These are phyloP conservation scores for Gossypium anomalum DNA, from an alignment of 345 rosid genomes.

Conservation along the genomic window DNA sequence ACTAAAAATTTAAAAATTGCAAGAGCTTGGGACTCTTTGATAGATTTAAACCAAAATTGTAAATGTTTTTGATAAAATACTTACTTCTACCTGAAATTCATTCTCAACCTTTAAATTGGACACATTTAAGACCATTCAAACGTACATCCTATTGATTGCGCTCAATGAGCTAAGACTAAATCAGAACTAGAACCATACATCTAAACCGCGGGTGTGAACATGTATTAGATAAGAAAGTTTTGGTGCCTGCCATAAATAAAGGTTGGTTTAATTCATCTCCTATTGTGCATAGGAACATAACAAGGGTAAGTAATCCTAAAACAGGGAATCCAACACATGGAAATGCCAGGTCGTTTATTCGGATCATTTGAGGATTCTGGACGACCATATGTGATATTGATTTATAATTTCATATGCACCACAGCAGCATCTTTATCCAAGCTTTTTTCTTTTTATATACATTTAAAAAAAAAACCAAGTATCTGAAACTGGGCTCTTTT, in stretches of 20 bases:
- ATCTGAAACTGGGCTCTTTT: neutral
- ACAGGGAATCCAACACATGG: neutral
- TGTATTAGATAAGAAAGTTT: neutral
- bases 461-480: neutral
- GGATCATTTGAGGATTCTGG: neutral
- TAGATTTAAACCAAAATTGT: no score
- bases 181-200: no score
- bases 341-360: neutral
- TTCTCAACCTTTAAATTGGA: no score
- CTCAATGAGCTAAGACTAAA: no score
- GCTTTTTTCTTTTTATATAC: neutral
- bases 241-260: neutral
- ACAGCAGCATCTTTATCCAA: neutral
- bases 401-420: neutral
- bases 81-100: no score
- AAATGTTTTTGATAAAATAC: no score
- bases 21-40: no score
- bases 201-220: no score
- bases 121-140: no score
- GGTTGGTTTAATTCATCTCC: neutral
- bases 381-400: neutral
- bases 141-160: no score
- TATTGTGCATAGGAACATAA: neutral
- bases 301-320: neutral
- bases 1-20: no score